Base-by-base conservation (phyloP, 1,284 basidiomycete species). In the Cryptococcus amylolentus region DNA sequence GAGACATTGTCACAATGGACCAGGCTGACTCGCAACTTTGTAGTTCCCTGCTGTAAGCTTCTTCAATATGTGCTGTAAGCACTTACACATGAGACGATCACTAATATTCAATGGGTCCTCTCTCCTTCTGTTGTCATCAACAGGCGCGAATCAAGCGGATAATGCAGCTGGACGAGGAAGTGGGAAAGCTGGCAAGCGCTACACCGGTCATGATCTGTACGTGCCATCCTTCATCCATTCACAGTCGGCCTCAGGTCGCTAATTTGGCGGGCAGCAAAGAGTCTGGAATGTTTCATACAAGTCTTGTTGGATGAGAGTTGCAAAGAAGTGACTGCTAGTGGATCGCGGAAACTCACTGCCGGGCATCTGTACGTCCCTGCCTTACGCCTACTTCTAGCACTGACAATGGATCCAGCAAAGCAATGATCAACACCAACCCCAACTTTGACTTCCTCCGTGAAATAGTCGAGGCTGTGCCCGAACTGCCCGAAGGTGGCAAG, bases 141-240 rank as follows among this genome's bases (percentile, higher is more conserved):
- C 60, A 91, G 90, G 95, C 95, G 7, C 85, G 95, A 54, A 98
- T 98, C 80, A 98, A 98, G 83, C 92, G 94, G 81, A 97, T 98
- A 60, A 98, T 98, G 91, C 95, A 98, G 80, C 93, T 95, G 75
- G 95, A 99, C 74, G 96, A 99, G 73, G 95, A 99, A 75, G 95
- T 98, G 16, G 95, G 96, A 55, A 99, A 99, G 78, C 91, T 99
- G 18, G 94, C 96, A 1, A 91, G 93, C 71, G 94, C 92, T 14
- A 97, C 95, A 5, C 96, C 96, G 0, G 86, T 98, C 57, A 89
- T 97, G 61, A 96, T 98, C 68, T 98, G 96, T 98, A 72, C 77
- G 91, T 85, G 16, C 18, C 12, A n/a, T 38, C 37, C 16, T n/a
- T 27, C n/a, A 18, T n/a, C 18, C 14, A 38, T 3, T 42, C 31